Base-by-base conservation (phyloP, 805 yeast genomes). In the Saccharomycopsis vini region DNA sequence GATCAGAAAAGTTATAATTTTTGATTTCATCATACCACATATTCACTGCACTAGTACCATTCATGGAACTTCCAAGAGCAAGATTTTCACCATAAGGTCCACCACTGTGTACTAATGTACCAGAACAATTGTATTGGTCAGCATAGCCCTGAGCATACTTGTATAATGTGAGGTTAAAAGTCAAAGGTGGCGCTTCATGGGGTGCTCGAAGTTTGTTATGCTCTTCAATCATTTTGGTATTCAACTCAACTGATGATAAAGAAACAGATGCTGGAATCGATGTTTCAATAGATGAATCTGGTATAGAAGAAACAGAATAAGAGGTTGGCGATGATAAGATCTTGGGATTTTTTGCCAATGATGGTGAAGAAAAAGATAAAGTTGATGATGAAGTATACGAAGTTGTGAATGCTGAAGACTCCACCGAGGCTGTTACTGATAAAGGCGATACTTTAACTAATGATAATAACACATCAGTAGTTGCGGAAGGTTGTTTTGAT, bases 81-180 rank as follows among this genome's bases (percentile, higher is more conserved):
- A 83, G 68, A 64, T 83, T 83, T 59, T 83, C 90, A 64, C 92
- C 92, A 58, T 79, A 79, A 18, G 69, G 67, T 30, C 83, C 79
- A 30, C 70, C 67, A 18, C 87, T 77, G 62, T 83, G 90, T 15
- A 69, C 60, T 52, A 82, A 66, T 43, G 66, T 61, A 51, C 82
- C 86, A 5, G 55, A 39, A 29, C 67, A 67, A 1, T 39, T 40
- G 20, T 63, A 39, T 6, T 53, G 58, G 56, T 61, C 66, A 39
- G 77, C 76, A 52, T 73, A 77, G 36, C 60, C 56, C 53, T 60
- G 66, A 45, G 84, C 82, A 54, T 68, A 75, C 6, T 59, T 54
- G 41, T 67, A 71, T 40, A 72, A 57, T 2, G 57, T 56, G 21
- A 66, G 55, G 45, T 67, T 67, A 84, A 84, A 79, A 4, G 66